These are phyloP conservation scores for Bacidia gigantensis DNA, from an alignment of 495 filamentous ascomycete species.

Conservation along the genomic window DNA sequence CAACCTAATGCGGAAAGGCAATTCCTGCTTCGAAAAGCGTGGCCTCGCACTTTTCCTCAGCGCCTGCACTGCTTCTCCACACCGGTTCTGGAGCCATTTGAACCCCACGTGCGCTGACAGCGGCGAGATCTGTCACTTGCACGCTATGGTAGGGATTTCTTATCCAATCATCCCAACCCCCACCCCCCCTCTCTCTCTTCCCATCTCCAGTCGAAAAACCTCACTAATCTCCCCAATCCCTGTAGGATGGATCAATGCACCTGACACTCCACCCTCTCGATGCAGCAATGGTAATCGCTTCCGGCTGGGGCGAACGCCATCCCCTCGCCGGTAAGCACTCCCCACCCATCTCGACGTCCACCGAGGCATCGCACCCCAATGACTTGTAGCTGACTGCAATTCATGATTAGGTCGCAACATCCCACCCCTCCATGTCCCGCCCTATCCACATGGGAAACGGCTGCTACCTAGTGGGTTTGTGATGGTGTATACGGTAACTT, in stretches of 20 bases:
- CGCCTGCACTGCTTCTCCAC: constrained; percentile 16
- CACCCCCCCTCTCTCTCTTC: neutral
- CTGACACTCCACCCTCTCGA: constrained; percentile 66
- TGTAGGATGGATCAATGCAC: constrained; percentile 57
- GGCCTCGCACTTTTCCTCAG: constrained; percentile 52
- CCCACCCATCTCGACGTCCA: too few species aligned
- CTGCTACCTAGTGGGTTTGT: constrained; percentile 56
- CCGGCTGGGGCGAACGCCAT: constrained; percentile 84
- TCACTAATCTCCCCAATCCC: neutral
- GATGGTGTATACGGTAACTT: constrained; percentile 57
- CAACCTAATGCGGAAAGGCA: constrained; percentile 42
- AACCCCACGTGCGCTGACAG: constrained; percentile 45
- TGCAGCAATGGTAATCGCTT: constrained; percentile 58
- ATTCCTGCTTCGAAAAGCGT: constrained; percentile 69
- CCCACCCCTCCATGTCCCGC: too few species aligned
- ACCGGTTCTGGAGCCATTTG: constrained; percentile 22
- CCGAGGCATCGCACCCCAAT: too few species aligned
- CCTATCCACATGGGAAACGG: constrained; percentile 31
- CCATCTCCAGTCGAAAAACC: neutral
- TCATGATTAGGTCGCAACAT: constrained; percentile 18
- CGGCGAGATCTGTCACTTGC: constrained; percentile 71
- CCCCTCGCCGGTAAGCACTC: constrained; percentile 41
- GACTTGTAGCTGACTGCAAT: too few species aligned
- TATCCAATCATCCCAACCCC: neutral
- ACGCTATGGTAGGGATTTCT: constrained; percentile 32